These are phyloP conservation scores for Apiospora marii DNA, from an alignment of 2,329 filamentous ascomycete genomes.

Conservation along the genomic window DNA sequence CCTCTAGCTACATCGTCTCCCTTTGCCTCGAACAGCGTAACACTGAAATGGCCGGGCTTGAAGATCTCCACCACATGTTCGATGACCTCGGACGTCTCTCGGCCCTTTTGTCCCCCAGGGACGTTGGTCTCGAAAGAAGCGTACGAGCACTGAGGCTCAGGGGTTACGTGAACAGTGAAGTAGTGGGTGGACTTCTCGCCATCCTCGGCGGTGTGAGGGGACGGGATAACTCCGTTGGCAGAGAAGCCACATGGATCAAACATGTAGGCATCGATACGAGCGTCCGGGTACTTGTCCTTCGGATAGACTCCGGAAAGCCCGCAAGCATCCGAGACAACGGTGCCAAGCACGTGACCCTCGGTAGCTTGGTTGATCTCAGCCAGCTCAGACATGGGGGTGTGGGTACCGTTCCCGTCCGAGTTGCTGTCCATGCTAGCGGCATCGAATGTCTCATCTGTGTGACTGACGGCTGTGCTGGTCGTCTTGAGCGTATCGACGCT, in stretches of 20 bases:
- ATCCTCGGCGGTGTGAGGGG: constrained; percentile 62
- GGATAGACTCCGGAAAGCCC: constrained; percentile 92
- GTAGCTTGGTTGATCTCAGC: constrained; percentile 80
- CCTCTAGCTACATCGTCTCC: constrained; percentile 46
- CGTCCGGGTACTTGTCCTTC: constrained; percentile 85
- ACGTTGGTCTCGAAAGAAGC: constrained; percentile 99
- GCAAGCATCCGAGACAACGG: constrained; percentile 88
- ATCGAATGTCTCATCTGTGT: constrained; percentile 71
- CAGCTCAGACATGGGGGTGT: constrained; percentile 63
- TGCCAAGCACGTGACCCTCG: constrained; percentile 92
- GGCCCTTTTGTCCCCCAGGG: constrained; percentile 84
- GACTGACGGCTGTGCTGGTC: constrained; percentile 49
- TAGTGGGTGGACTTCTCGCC: constrained; percentile 75
- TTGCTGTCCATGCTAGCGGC: constrained; percentile 77
- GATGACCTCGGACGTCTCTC: constrained; percentile 88
- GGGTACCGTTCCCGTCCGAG: constrained; percentile 61
- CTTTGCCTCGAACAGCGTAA: constrained; percentile 96
- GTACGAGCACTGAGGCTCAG: constrained; percentile 95
- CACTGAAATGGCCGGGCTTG: constrained; percentile 95
- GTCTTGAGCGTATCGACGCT: constrained; percentile 47
- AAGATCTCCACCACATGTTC: constrained; percentile 96
- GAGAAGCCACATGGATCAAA: constrained; percentile 98
- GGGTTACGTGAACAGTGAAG: constrained; percentile 98
- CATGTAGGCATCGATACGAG: constrained; percentile 92
- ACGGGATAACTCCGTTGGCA: constrained; percentile 93